phyloP scores from a whole-genome alignment of 1,284 basidiomycete genomes.

The Rhodotorula sp. region DNA sequence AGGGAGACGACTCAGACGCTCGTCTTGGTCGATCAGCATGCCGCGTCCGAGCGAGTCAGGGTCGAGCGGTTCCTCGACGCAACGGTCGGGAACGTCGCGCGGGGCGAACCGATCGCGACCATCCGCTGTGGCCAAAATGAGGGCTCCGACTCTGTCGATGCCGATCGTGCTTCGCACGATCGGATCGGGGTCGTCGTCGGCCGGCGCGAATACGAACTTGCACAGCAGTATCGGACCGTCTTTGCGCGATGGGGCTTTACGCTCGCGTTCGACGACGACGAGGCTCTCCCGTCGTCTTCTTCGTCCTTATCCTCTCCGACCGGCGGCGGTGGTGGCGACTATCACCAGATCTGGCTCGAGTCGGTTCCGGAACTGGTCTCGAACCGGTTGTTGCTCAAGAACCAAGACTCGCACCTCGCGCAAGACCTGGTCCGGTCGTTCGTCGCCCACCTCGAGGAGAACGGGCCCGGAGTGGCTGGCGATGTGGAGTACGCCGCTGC shows the following conservation, averaged over 20 bases:
- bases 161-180: neutral
- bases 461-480: neutral
- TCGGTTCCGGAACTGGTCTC: constrained; percentile 48
- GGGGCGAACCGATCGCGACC: constrained; percentile 43
- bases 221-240: constrained; percentile 53
- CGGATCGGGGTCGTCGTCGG: constrained; percentile 35
- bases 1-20: constrained; percentile 51
- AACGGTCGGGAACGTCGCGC: constrained; percentile 62
- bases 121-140: too few relatives aligned
- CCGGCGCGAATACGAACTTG: constrained; percentile 46
- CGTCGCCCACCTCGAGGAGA: constrained; percentile 16
- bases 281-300: constrained; percentile 35
- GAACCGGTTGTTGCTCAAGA: constrained; percentile 41
- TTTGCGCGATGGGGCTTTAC: constrained; percentile 48
- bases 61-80: constrained; percentile 76
- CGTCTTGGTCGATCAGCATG: constrained; percentile 89
- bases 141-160: constrained; percentile 47
- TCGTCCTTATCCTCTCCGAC: too few relatives aligned
- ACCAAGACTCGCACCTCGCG: constrained; percentile 43
- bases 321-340: constrained; percentile 49
- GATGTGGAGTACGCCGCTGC: neutral
- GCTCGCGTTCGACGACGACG: neutral
- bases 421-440: constrained; percentile 44
- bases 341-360: constrained; percentile 49
- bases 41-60: constrained; percentile 86